Percentiles rank a stretch among this genome's conserved stretches.
These are phyloP conservation scores for Herpetospermum pedunculosum DNA, from an alignment of 306 rosid species.

Conservation along the genomic window DNA sequence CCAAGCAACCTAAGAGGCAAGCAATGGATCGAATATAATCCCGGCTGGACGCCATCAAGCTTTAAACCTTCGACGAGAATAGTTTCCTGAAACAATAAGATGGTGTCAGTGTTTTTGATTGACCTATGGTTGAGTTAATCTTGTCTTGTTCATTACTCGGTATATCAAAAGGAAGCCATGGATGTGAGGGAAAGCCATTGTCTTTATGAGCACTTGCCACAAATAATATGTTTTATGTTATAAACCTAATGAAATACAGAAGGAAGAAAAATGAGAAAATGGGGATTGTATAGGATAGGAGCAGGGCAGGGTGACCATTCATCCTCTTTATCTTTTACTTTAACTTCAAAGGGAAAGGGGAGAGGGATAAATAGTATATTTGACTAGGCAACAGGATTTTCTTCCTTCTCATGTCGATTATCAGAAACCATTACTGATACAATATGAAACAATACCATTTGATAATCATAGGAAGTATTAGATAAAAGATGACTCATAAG, in stretches of 20 bases:
- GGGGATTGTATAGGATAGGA: neutral
- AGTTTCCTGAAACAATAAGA: constrained; percentile 37
- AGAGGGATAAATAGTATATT: neutral
- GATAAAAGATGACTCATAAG: neutral
- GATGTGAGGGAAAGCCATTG: neutral
- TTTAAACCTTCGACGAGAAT: constrained; percentile 63
- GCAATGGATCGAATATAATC: constrained; percentile 53
- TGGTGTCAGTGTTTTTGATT: neutral
- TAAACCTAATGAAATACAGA: neutral
- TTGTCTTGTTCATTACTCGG: neutral
- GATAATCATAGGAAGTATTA: neutral
- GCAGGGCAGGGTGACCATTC: neutral
- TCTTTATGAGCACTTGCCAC: neutral
- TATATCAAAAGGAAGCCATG: neutral
- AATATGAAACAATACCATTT: neutral
- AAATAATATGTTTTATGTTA: neutral
- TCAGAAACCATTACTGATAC: neutral
- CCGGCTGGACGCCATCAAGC: constrained; percentile 52
- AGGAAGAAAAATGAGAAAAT: neutral
- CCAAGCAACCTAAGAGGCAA: constrained; percentile 74
- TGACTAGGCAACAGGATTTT: neutral
- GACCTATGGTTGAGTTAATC: neutral
- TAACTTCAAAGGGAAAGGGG: neutral
- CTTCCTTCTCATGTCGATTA: neutral
- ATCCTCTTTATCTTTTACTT: neutral